Evolutionary conservation across 371 early-diverging fungal species (phyloP), one percentile per base, ranked within the genome.

Genomic region (Homolaphlyctis polyrhiza): DNA sequence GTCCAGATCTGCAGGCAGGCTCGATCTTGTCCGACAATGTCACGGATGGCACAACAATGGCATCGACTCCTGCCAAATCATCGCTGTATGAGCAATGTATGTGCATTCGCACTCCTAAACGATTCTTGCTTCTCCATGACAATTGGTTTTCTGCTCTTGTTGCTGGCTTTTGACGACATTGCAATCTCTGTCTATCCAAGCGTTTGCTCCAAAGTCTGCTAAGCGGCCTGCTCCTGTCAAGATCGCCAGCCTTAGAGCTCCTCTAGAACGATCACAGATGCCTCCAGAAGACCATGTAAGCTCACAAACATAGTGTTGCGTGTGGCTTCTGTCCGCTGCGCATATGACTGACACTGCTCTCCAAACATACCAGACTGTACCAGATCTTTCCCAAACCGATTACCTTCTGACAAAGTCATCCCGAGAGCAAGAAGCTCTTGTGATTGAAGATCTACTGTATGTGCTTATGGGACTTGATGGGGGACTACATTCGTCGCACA

Each of bases 401-500:
- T 1, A 6, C 14, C 1, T 64, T 27, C 29, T 35, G 6, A 29
- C 32, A 2, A 55, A 11, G 58, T 57, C 58, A 27, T 4, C 35
- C 23, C 13, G 33, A 1, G 62, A 79, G 54, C 96, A 96, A 68
- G 94, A 96, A 75, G 81, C 82, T 68, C 81, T 86, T 0, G 78
- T 93, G 23, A 88, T 96, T 27, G 93, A 96, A 63, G 96, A 96
- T 65, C 66, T 95, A 0, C 74, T 95, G 45, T 93, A 86, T 66
- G 85, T 91, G n/a, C 72, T 94, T 68, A 83, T 92, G 84, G 95
- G 90, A 77, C 36, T n/a, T n/a, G n/a, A n/a, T n/a, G n/a, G n/a
- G n/a, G n/a, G n/a, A n/a, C n/a, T n/a, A n/a, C n/a, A n/a, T n/a
- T n/a, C n/a, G n/a, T n/a, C n/a, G n/a, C n/a, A n/a, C n/a, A n/a